phyloP scores from a whole-genome alignment of 352 stramenopile genomes.

The Blastocystis sp. region DNA sequence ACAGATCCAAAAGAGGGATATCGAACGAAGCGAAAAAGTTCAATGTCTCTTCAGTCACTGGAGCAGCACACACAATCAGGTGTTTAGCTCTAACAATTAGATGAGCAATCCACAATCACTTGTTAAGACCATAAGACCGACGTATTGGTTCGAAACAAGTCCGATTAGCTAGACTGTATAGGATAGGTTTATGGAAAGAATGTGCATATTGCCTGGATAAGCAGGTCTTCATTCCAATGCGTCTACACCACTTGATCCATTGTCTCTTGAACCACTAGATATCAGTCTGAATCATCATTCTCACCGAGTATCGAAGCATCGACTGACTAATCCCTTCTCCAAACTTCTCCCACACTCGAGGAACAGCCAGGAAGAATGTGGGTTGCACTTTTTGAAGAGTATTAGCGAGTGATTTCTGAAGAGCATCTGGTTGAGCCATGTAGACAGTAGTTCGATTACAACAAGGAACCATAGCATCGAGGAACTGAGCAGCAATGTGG shows the following conservation, averaged over 20 bases:
- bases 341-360: no score
- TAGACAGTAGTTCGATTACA: slow-evolving; percentile 67
- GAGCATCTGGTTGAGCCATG: slow-evolving; percentile 74
- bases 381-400: slow-evolving; percentile 72
- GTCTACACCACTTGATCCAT: slow-evolving; percentile 76
- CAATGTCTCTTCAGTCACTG: slow-evolving; percentile 82
- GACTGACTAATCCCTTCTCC: no score
- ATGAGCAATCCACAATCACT: no score
- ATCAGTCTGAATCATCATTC: no score
- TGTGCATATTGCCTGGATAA: slow-evolving; percentile 76
- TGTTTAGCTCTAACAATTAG: slow-evolving; percentile 74
- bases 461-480: slow-evolving; percentile 68
- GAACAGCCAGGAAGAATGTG: slow-evolving; percentile 77
- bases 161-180: slow-evolving; percentile 77
- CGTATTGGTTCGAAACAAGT: no score
- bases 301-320: no score
- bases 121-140: no score
- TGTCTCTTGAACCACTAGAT: slow-evolving; percentile 78
- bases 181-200: slow-evolving; percentile 75
- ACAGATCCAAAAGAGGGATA: slow-evolving; percentile 84
- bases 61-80: slow-evolving; percentile 70
- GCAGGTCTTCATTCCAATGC: slow-evolving; percentile 64
- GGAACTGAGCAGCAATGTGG: slow-evolving; percentile 69
- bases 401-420: slow-evolving; percentile 71
- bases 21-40: slow-evolving; percentile 87